These are phyloP conservation scores for Solanum chilense DNA, from an alignment of 257 asterid species.

Conservation along the genomic window DNA sequence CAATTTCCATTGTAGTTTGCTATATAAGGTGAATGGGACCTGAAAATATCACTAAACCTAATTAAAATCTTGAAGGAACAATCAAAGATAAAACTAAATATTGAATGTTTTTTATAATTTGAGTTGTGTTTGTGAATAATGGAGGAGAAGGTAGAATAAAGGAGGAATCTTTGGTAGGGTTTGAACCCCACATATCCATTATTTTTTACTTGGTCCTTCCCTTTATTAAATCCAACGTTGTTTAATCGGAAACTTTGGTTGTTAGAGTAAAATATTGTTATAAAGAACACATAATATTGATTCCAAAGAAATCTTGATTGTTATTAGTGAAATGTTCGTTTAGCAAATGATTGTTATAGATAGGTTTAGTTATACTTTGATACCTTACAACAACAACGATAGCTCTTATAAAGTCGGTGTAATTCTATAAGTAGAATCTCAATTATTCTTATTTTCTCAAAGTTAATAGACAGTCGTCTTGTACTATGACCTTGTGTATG, in stretches of 20 bases:
- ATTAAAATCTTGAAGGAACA: not conserved
- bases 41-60: not conserved
- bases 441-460: not conserved
- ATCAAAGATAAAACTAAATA: not conserved
- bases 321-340: not conserved
- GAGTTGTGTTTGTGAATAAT: not conserved
- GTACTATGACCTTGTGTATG: not conserved
- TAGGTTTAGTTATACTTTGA: not conserved
- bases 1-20: not conserved
- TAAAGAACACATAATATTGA: not conserved
- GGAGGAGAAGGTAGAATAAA: not conserved
- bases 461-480: not conserved
- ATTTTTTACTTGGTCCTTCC: not conserved
- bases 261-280: not conserved
- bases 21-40: not conserved
- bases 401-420: not conserved
- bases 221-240: rapidly evolving
- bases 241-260: not conserved
- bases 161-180: not conserved
- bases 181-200: not conserved
- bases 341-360: not conserved
- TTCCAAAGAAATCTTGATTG: not conserved
- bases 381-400: not conserved
- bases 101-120: not conserved
- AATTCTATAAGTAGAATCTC: not conserved